phyloP scores from a whole-genome alignment of 2,329 filamentous ascomycete genomes.

The Dendryphion nanum region DNA sequence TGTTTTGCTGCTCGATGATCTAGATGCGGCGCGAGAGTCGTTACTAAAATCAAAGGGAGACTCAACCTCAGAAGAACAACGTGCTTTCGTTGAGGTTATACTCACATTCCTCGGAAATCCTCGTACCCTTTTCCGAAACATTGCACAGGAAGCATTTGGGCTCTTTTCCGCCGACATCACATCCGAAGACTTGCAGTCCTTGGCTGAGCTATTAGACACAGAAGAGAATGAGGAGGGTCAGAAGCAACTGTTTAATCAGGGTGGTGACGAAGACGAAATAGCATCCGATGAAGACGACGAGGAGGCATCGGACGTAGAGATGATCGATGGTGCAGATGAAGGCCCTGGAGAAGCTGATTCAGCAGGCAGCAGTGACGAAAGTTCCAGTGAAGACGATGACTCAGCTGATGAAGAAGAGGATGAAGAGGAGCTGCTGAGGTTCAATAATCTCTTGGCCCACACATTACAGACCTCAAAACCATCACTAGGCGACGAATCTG shows the following conservation, averaged over 20 bases:
- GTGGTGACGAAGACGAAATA: constrained; percentile 41
- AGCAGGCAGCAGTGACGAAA: background rate
- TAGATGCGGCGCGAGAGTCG: constrained; percentile 71
- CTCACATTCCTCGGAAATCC: constrained; percentile 86
- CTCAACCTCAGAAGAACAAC: constrained; percentile 19
- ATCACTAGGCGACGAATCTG: constrained; percentile 53
- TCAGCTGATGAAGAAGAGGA: constrained; percentile 41
- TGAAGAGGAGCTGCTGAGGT: constrained; percentile 56
- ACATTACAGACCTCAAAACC: constrained; percentile 68
- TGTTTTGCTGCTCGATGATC: constrained; percentile 75
- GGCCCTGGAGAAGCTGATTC: constrained; percentile 17
- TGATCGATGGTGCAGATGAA: constrained; percentile 40
- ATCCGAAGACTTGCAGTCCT: constrained; percentile 65
- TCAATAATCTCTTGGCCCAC: constrained; percentile 74
- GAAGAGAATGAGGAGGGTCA: constrained; percentile 83
- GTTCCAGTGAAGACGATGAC: constrained; percentile 19
- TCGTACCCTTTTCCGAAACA: constrained; percentile 79
- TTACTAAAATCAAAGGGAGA: constrained; percentile 46
- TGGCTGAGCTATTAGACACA: constrained; percentile 69
- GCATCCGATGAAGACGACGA: constrained; percentile 50
- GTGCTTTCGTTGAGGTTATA: constrained; percentile 74
- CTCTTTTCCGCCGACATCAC: constrained; percentile 77
- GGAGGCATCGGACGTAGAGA: constrained; percentile 46
- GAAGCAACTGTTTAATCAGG: constrained; percentile 69
- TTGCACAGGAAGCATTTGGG: constrained; percentile 84